These are phyloP conservation scores for Phytophthora europaea DNA, from an alignment of 352 stramenopile genomes.

Conservation along the genomic window DNA sequence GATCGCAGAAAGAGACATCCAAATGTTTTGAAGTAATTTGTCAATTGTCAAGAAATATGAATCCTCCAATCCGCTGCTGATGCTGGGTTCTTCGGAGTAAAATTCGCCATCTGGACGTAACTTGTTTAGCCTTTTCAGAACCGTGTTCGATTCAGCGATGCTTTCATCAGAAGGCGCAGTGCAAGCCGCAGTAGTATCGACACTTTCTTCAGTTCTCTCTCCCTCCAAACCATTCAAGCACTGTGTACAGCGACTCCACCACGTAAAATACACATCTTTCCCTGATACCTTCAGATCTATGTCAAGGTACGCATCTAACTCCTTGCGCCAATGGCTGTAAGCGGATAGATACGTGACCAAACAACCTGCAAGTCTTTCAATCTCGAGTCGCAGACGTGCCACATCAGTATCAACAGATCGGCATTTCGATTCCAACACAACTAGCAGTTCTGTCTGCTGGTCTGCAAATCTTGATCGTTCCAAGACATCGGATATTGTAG, in stretches of 20 bases:
- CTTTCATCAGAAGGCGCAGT: constrained; percentile 26
- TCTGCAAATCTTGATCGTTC: constrained; percentile 16
- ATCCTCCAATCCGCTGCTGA: background rate
- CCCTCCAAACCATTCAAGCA: constrained; percentile 19
- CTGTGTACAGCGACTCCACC: constrained; percentile 47
- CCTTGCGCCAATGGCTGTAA: constrained; percentile 48
- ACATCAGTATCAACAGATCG: constrained; percentile 47
- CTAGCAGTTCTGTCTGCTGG: constrained; percentile 32
- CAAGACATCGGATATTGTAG: constrained; percentile 21
- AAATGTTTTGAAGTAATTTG: constrained; percentile 30
- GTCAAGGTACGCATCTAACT: constrained; percentile 51
- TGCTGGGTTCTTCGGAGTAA: background rate
- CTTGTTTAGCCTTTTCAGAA: constrained; percentile 24
- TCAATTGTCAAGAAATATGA: constrained; percentile 20
- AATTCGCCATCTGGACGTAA: background rate
- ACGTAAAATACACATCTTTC: constrained; percentile 62
- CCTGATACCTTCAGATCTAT: constrained; percentile 21
- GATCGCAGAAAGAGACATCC: constrained; percentile 41
- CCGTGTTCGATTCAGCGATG: constrained; percentile 30
- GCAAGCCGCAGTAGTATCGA: background rate
- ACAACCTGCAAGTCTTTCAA: constrained; percentile 37
- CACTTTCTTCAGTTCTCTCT: constrained; percentile 4
- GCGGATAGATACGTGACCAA: constrained; percentile 52
- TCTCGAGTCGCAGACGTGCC: constrained; percentile 27
- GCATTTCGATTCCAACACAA: constrained; percentile 40